phyloP scores from a whole-genome alignment of 169 alveolate species.

The Cryptosporidium bovis region DNA sequence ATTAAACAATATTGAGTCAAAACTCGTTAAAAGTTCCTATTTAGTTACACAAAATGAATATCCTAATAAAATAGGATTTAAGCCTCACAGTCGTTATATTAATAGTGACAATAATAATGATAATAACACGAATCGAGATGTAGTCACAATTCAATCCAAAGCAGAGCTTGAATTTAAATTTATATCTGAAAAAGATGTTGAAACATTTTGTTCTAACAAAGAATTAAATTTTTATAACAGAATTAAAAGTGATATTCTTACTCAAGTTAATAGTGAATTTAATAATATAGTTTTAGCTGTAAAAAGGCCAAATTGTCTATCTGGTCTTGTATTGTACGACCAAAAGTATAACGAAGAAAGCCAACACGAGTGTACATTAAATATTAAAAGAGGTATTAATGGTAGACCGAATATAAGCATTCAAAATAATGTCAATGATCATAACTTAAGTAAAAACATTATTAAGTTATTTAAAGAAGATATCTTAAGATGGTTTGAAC shows the following conservation, averaged over 20 bases:
- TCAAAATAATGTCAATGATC: no score
- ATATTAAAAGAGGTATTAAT: not conserved
- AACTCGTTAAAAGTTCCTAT: not conserved
- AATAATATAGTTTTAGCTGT: not conserved
- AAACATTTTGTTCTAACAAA: not conserved
- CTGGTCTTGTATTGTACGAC: constrained; percentile 33
- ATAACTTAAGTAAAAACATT: not conserved
- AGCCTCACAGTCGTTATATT: not conserved
- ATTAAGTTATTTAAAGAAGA: not conserved
- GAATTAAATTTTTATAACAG: constrained; percentile 11
- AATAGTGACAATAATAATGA: no score
- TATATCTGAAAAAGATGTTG: not conserved
- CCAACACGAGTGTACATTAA: not conserved
- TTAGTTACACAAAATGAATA: constrained; percentile 6
- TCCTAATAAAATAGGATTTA: constrained; percentile 52
- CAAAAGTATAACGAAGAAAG: constrained; percentile 20
- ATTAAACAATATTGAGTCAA: not conserved
- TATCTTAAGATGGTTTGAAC: constrained; percentile 1
- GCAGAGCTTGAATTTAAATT: no score
- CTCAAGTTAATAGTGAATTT: no score
- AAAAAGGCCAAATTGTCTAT: constrained; percentile 14
- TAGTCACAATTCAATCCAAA: no score
- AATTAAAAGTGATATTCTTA: not conserved
- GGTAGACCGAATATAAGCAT: not conserved
- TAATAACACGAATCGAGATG: no score